A percentile compares a stretch with the other conserved stretches of the same genome.
phyloP scores from a whole-genome alignment of 495 filamentous ascomycete species.

The Astrothelium macrocarpum region DNA sequence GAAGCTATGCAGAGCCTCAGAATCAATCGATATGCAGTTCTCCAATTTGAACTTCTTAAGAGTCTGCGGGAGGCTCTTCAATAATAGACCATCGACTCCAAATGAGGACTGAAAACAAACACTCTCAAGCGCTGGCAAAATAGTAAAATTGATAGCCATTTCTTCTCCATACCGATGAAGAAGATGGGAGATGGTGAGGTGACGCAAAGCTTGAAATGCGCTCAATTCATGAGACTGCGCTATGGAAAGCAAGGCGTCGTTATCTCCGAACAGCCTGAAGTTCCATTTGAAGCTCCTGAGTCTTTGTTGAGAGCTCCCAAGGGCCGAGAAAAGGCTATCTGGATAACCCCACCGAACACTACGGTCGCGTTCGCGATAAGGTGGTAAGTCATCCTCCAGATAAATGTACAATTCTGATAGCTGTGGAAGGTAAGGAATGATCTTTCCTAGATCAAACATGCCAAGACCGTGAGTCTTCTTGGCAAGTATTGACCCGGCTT shows the following conservation, averaged over 20 bases:
- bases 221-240: slow-evolving; percentile 44
- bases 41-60: slow-evolving; percentile 58
- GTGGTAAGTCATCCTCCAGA: slow-evolving; percentile 44
- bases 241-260: slow-evolving; percentile 43
- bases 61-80: slow-evolving; percentile 51
- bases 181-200: slow-evolving; percentile 15
- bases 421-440: slow-evolving; percentile 38
- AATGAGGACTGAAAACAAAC: slow-evolving; percentile 57
- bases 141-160: slow-evolving; percentile 1
- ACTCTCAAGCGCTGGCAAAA: slow-evolving; percentile 37
- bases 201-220: slow-evolving; percentile 45
- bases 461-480: slow-evolving; percentile 29
- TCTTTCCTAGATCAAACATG: slow-evolving; percentile 33
- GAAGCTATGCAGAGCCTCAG: slow-evolving; percentile 48
- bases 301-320: slow-evolving; percentile 37
- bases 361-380: slow-evolving; percentile 40
- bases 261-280: slow-evolving; percentile 46
- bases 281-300: slow-evolving; percentile 76
- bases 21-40: slow-evolving; percentile 62
- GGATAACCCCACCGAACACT: slow-evolving; percentile 54
- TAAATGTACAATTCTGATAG: slow-evolving; percentile 48
- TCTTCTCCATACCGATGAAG: not conserved
- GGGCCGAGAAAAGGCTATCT: slow-evolving; percentile 45
- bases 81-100: slow-evolving; percentile 48
- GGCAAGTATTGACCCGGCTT: slow-evolving; percentile 39